These are phyloP conservation scores for Peronospora farinosa DNA, from an alignment of 352 stramenopile genomes.

Conservation along the genomic window DNA sequence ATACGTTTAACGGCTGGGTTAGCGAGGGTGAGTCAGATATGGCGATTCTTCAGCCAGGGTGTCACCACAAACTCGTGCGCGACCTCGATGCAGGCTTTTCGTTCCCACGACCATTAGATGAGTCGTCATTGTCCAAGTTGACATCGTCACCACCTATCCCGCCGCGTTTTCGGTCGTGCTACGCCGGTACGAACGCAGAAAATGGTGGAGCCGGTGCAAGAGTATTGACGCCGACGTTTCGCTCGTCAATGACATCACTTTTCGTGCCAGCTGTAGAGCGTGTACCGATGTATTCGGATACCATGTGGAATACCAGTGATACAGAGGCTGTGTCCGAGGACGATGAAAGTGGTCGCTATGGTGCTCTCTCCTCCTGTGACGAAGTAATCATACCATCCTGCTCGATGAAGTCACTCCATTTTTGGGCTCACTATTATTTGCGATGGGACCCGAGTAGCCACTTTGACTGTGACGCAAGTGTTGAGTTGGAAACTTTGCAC, in stretches of 20 bases:
- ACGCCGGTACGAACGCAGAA: slow-evolving; percentile 11
- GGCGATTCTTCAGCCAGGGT: slow-evolving; percentile 17
- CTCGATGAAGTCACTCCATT: slow-evolving; percentile 59
- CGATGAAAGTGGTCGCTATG: slow-evolving; percentile 34
- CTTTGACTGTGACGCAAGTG: slow-evolving; percentile 49
- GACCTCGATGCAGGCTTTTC: slow-evolving; percentile 53
- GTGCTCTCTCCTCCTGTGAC: slow-evolving; percentile 30
- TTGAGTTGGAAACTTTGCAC: slow-evolving; percentile 53
- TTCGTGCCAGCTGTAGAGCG: slow-evolving; percentile 30
- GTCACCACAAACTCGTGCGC: slow-evolving; percentile 46
- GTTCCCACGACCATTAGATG: slow-evolving; percentile 40
- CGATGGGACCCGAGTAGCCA: slow-evolving; percentile 61
- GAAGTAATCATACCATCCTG: slow-evolving; percentile 67
- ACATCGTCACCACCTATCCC: slow-evolving; percentile 16
- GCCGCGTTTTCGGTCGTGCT: slow-evolving; percentile 18
- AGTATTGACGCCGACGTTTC: slow-evolving; percentile 15
- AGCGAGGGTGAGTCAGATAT: slow-evolving; percentile 20
- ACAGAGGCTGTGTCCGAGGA: slow-evolving; percentile 31
- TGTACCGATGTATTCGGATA: slow-evolving; percentile 21
- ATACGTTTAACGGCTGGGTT: slow-evolving; percentile 22
- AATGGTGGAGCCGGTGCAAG: slow-evolving; percentile 8
- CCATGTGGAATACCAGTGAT: slow-evolving; percentile 30
- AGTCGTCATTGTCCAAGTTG: slow-evolving; percentile 24
- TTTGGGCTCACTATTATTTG: slow-evolving; percentile 79
- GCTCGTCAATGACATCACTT: slow-evolving; percentile 34